Evolutionary conservation across 371 early-diverging fungal genomes (phyloP).

Genomic region (Apophysomyces variabilis): DNA sequence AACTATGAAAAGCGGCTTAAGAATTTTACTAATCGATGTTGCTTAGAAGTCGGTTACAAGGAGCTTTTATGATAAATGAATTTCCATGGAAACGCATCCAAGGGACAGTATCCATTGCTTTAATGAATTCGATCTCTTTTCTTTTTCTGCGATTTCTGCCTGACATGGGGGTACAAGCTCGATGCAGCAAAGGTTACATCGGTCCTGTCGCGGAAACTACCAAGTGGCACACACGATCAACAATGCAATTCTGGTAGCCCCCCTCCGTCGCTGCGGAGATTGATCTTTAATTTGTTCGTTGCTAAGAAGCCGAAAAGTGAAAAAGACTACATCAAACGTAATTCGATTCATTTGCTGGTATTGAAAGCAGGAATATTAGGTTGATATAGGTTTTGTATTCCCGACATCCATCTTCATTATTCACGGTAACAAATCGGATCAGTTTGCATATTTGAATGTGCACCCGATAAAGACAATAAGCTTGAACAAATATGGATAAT

Average conservation of each 20-base stretch:
- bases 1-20: neutral
- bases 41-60: neutral
- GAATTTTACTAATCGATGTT: neutral
- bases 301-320: neutral
- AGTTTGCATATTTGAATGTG: neutral
- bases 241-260: conserved; percentile 9
- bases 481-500: neutral
- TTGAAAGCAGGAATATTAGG: neutral
- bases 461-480: neutral
- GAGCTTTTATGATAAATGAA: neutral
- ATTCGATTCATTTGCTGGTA: neutral
- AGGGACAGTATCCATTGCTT: neutral
- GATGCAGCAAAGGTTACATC: neutral
- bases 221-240: conserved; percentile 4
- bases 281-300: neutral
- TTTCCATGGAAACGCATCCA: neutral
- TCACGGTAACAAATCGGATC: conserved; percentile 6
- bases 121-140: neutral
- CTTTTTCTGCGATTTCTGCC: neutral
- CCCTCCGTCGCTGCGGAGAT: neutral
- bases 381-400: neutral
- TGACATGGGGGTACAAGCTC: neutral
- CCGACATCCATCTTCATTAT: conserved; percentile 1
- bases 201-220: conserved; percentile 6
- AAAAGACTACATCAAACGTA: no score